These are phyloP conservation scores for Asterionellopsis glacialis DNA, from an alignment of 108 stramenopile genomes.

Conservation along the genomic window DNA sequence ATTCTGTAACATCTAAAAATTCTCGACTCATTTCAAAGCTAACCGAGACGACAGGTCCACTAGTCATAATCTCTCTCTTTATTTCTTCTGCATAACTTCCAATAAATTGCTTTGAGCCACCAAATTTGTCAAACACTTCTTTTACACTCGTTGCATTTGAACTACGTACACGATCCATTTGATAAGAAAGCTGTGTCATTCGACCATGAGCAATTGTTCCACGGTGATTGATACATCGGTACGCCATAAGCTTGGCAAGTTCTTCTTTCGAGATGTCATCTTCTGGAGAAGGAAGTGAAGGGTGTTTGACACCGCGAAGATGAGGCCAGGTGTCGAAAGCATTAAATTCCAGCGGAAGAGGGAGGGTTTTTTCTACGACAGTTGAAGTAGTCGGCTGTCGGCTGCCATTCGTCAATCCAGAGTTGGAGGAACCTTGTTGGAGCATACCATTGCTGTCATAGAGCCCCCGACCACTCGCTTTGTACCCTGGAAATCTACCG, in stretches of 20 bases:
- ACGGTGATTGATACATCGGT: conserved; percentile 12
- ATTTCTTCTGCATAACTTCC: not conserved
- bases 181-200: not conserved
- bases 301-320: too few relatives aligned
- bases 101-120: not conserved
- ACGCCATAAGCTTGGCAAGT: conserved; percentile 1
- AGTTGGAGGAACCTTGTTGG: too few relatives aligned
- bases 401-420: too few relatives aligned
- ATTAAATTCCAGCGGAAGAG: too few relatives aligned
- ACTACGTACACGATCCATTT: not conserved
- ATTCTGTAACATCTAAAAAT: not conserved
- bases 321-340: too few relatives aligned
- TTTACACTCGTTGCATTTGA: not conserved
- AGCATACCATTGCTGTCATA: too few relatives aligned
- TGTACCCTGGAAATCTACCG: too few relatives aligned
- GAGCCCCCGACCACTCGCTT: too few relatives aligned
- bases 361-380: too few relatives aligned
- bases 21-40: conserved; percentile 1
- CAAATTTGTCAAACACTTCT: conserved; percentile 6
- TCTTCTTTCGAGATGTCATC: too few relatives aligned
- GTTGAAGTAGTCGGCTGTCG: too few relatives aligned
- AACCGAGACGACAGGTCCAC: conserved; percentile 13
- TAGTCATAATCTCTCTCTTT: conserved; percentile 4
- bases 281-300: too few relatives aligned
- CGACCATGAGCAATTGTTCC: conserved; percentile 13